Conservation (phyloP, 148 eudicot species). For the Cornus florida region DNA sequence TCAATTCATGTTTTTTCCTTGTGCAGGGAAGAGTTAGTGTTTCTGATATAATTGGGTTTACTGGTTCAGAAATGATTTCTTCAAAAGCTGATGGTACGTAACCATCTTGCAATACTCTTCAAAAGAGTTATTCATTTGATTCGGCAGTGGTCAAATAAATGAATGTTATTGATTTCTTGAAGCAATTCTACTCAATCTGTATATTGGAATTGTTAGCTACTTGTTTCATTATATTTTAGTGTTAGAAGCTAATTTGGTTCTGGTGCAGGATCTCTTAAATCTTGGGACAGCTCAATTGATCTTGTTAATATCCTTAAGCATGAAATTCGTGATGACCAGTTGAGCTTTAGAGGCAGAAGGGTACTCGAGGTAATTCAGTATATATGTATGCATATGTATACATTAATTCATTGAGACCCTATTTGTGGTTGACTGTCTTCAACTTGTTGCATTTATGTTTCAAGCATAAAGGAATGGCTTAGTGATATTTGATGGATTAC, state of each 20-base stretch:
- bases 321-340: slow-evolving; percentile 78
- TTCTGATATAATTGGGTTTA: slow-evolving; percentile 55
- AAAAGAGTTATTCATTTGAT: neutral
- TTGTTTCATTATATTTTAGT: neutral
- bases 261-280: slow-evolving; percentile 52
- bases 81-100: slow-evolving; percentile 64
- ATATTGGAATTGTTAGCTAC: neutral
- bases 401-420: no score
- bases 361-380: slow-evolving; percentile 64
- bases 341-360: slow-evolving; percentile 81
- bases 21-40: slow-evolving; percentile 75
- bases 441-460: neutral
- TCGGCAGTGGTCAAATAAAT: neutral
- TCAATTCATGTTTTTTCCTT: slow-evolving; percentile 1
- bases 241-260: slow-evolving; percentile 7
- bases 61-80: slow-evolving; percentile 59
- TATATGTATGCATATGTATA: no score
- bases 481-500: no score
- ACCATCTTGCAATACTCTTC: neutral
- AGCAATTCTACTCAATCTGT: neutral
- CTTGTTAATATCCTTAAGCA: slow-evolving; percentile 69
- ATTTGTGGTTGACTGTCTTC: no score
- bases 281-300: slow-evolving; percentile 74
- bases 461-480: neutral
- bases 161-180: neutral